Conservation (phyloP, 306 rosid genomes). For the Glycine tomentella region DNA sequence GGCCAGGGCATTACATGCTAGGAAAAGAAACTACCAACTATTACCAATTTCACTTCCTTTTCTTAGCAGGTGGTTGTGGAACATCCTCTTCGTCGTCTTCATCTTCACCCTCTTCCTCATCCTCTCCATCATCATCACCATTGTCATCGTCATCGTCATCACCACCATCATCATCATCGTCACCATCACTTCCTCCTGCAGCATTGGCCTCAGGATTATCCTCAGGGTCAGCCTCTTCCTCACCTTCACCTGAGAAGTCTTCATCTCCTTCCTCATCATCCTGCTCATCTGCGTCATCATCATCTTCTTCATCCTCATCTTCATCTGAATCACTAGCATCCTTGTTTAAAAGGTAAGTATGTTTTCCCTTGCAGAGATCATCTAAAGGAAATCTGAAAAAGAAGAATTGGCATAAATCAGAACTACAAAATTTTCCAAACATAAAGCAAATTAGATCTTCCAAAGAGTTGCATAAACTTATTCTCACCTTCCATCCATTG, state of each 20-base stretch:
- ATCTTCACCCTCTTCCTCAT: conserved; percentile 56
- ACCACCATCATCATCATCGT: conserved; percentile 31
- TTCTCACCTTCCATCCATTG: no score
- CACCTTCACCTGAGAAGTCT: conserved; percentile 73
- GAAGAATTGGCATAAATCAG: no score
- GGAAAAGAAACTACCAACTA: conserved; percentile 9
- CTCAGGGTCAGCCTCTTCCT: conserved; percentile 64
- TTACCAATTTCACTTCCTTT: conserved; percentile 67
- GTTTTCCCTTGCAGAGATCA: no score
- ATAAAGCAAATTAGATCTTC: no score
- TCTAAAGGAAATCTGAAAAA: no score
- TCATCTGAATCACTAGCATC: no score
- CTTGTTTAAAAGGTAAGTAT: no score
- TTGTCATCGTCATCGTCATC: conserved; percentile 50
- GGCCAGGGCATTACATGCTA: conserved; percentile 33
- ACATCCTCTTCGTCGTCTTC: conserved; percentile 67
- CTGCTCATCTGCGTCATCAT: no score
- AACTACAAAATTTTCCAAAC: no score
- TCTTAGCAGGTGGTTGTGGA: conserved; percentile 79
- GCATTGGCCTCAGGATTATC: conserved; percentile 71
- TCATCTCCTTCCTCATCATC: conserved; percentile 63
- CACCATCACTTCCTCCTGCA: conserved; percentile 53
- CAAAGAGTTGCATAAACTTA: no score
- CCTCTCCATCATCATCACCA: conserved; percentile 42
- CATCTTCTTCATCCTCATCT: no score